A percentile compares a stretch with the other conserved stretches of the same genome.
phyloP scores from a whole-genome alignment of 1,284 basidiomycete genomes.

The Inonotus obliquus region DNA sequence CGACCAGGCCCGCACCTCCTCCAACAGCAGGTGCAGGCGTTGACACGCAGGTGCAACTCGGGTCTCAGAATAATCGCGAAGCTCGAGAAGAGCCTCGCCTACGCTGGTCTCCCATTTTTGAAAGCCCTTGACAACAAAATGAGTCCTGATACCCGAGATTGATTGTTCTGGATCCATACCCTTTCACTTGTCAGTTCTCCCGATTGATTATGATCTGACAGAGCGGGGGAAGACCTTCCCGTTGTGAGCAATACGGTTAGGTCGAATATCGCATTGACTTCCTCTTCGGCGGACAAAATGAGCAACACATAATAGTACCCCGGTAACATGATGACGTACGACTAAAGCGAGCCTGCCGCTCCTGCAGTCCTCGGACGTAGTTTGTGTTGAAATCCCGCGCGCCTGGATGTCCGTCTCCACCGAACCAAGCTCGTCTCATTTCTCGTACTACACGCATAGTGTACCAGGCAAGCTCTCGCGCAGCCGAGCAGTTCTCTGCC shows the following conservation, averaged over 20 bases:
- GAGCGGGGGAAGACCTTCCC: conserved; percentile 60
- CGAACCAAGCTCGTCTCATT: conserved; percentile 67
- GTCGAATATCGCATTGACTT: conserved; percentile 61
- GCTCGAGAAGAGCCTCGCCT: conserved; percentile 59
- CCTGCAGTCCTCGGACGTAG: conserved; percentile 62
- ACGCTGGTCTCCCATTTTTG: conserved; percentile 77
- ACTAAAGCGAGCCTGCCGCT: conserved; percentile 59
- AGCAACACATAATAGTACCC: conserved; percentile 10
- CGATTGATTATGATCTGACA: conserved; percentile 69
- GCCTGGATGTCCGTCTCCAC: conserved; percentile 56
- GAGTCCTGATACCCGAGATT: conserved; percentile 17
- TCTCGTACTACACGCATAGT: conserved; percentile 63
- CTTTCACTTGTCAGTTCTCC: conserved; percentile 77
- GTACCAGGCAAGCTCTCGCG: conserved; percentile 68
- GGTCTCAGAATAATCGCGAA: conserved; percentile 69
- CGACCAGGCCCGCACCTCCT: conserved; percentile 74
- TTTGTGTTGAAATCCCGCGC: conserved; percentile 67
- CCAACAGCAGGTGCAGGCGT: conserved; percentile 64
- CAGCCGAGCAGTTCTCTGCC: conserved; percentile 63
- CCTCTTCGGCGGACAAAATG: conserved; percentile 28
- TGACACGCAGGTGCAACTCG: conserved; percentile 69
- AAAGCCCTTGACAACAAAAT: conserved; percentile 46
- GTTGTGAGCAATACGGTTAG: conserved; percentile 67
- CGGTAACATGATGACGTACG: conserved; percentile 39
- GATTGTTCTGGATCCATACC: conserved; percentile 35